Percentiles rank a stretch among this genome's conserved stretches.
Conservation (phyloP, 805 yeast species). For the Sugiyamaella mastotermitis region DNA sequence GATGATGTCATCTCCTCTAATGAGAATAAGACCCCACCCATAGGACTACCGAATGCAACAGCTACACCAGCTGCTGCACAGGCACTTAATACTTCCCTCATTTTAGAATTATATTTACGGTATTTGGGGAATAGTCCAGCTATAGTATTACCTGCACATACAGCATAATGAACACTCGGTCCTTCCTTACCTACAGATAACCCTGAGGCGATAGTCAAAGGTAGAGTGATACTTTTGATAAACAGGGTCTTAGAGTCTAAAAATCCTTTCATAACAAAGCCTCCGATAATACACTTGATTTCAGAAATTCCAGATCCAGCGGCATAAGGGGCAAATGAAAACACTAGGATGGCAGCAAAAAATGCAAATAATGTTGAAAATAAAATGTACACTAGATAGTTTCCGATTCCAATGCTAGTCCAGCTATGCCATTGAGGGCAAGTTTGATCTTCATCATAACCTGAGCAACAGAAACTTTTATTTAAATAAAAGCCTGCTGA, state of each 20-base stretch:
- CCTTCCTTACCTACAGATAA: slow-evolving; percentile 96
- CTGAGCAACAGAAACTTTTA: slow-evolving; percentile 78
- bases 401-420: slow-evolving; percentile 40
- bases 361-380: slow-evolving; percentile 59
- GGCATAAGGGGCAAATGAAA: slow-evolving; percentile 74
- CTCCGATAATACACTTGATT: slow-evolving; percentile 89
- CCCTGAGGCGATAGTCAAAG: slow-evolving; percentile 89
- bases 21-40: slow-evolving; percentile 94
- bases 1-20: slow-evolving; percentile 82
- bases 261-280: slow-evolving; percentile 75
- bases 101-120: slow-evolving; percentile 30
- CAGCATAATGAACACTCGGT: slow-evolving; percentile 96
- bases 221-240: slow-evolving; percentile 75
- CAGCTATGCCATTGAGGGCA: slow-evolving; percentile 72
- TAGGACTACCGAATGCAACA: slow-evolving; percentile 95
- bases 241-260: slow-evolving; percentile 64
- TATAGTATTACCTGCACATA: slow-evolving; percentile 84
- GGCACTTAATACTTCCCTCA: slow-evolving; percentile 67
- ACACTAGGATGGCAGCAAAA: slow-evolving; percentile 63
- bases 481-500: slow-evolving; percentile 60
- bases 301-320: slow-evolving; percentile 98
- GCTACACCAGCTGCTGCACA: slow-evolving; percentile 98
- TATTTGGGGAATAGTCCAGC: slow-evolving; percentile 46
- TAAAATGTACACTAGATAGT: slow-evolving; percentile 51
- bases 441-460: slow-evolving; percentile 34